Evolutionary conservation across 169 alveolate species (phyloP), one percentile per base, ranked within the genome.

Genomic region (Plasmodium cynomolgi): DNA sequence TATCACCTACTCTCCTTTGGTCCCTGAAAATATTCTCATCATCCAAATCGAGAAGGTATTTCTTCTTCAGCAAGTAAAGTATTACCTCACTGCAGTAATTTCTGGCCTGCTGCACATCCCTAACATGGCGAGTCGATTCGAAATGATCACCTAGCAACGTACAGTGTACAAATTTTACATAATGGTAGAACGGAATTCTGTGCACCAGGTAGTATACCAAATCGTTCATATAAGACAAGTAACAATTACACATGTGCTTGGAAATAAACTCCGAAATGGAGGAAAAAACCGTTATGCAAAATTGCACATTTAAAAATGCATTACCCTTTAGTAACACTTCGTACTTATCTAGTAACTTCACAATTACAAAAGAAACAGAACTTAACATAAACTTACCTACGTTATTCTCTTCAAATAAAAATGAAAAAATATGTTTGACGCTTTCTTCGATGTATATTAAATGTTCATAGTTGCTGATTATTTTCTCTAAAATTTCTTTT

Each of bases 21-120:
- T 90, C 94, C 15, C 94, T 79, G 72, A 90, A 58, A 80, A 90
- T 80, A 56, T 71, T 33, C 23, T 79, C 74, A 41, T 90, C 90
- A 23, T 90, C 74, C 83, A 90, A 20, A 80, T 80, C 94, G 31
- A 90, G 29, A 26, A 90, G 80, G 13, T 34, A 90, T 58, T 90
- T 80, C 73, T 79, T 90, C 82, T 90, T 90, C 82, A 90, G 47
- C 56, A 90, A 80, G 72, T 80, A 90, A 80, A 90, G 82, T n/a
- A 90, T 81, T 3, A 90, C 90, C 7, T n/a, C 26, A 39, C 94
- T 47, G 23, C 54, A 58, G 37, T 90, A 88, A 81, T 71, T 88
- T 80, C 94, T 79, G 37, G 72, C 47, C 72, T 88, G 47, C 23
- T 88, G 58, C 33, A 4, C 82, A 37, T 77, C 94, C 54, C 54